These are phyloP conservation scores for Theobroma grandiflorum DNA, from an alignment of 441 rosid species.

Conservation along the genomic window DNA sequence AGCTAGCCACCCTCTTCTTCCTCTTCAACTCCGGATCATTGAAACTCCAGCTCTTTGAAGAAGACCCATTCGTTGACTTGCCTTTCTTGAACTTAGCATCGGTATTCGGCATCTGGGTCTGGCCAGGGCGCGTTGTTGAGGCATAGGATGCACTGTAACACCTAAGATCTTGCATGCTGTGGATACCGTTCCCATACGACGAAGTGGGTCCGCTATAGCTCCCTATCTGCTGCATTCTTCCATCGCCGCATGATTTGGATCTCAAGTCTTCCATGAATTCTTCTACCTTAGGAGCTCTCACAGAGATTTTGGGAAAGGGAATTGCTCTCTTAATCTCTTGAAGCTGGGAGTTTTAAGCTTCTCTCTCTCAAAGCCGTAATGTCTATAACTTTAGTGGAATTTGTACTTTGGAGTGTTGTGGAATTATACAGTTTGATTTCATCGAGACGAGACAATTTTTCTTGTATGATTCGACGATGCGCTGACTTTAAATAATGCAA, in stretches of 20 bases:
- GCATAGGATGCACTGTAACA: slow-evolving; percentile 68
- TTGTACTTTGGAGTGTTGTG: slow-evolving; percentile 17
- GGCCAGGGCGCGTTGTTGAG: slow-evolving; percentile 37
- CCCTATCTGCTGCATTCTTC: slow-evolving; percentile 46
- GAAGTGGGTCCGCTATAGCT: slow-evolving; percentile 22
- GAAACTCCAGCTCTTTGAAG: slow-evolving; percentile 59
- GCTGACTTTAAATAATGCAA: neutral
- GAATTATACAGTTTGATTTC: neutral
- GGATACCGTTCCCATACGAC: slow-evolving; percentile 31
- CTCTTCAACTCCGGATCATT: slow-evolving; percentile 71
- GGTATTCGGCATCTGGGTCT: slow-evolving; percentile 34
- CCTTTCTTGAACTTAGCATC: slow-evolving; percentile 55
- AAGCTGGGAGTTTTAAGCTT: neutral
- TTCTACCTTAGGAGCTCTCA: neutral
- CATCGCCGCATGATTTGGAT: slow-evolving; percentile 52
- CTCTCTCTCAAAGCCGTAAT: neutral
- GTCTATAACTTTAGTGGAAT: neutral
- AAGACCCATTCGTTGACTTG: slow-evolving; percentile 47
- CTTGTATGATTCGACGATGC: neutral
- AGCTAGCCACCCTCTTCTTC: slow-evolving; percentile 74
- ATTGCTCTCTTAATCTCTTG: neutral
- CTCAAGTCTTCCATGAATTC: slow-evolving; percentile 54
- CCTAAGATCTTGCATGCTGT: slow-evolving; percentile 67
- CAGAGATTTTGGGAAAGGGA: neutral
- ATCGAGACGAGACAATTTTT: neutral